A percentile compares a stretch with the other conserved stretches of the same genome.
These are phyloP conservation scores for Cystobasidium ongulense DNA, from an alignment of 768 basidiomycete species.

Conservation along the genomic window DNA sequence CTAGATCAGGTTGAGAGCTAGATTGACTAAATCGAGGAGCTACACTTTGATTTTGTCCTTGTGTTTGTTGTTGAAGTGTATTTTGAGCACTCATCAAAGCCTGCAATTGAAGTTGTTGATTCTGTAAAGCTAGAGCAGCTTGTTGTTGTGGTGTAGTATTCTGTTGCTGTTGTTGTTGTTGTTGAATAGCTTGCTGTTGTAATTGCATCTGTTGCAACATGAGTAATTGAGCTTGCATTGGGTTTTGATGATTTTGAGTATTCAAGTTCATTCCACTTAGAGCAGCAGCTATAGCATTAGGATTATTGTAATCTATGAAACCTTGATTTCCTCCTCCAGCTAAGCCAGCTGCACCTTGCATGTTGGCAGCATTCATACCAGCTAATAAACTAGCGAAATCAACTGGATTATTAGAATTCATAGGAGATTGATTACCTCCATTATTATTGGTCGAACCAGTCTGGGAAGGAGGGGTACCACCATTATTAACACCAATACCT, in stretches of 20 bases:
- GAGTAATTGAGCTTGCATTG: conserved; percentile 22
- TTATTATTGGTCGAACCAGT: not conserved
- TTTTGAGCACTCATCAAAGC: conserved; percentile 50
- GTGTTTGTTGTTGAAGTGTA: conserved; percentile 56
- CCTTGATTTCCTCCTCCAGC: not conserved
- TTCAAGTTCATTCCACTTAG: not conserved
- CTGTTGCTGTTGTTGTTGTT: conserved; percentile 29
- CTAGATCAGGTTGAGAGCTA: conserved; percentile 12
- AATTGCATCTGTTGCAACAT: conserved; percentile 20
- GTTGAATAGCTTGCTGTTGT: conserved; percentile 27
- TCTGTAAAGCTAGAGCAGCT: conserved; percentile 45
- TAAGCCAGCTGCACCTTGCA: not conserved
- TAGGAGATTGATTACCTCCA: not conserved
- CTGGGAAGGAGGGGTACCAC: not conserved
- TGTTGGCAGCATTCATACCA: not conserved
- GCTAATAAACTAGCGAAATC: conserved; percentile 1
- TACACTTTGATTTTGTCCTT: not conserved
- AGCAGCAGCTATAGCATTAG: not conserved
- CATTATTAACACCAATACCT: not conserved
- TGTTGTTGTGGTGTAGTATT: conserved; percentile 18
- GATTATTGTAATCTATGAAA: not conserved
- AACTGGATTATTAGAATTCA: not conserved
- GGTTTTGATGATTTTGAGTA: not conserved
- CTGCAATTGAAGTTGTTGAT: conserved; percentile 43
- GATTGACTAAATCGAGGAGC: not conserved